A percentile compares a stretch with the other conserved stretches of the same genome.
These are phyloP conservation scores for Paraurostyla sp. DNA, from an alignment of 73 alveolate species.

Conservation along the genomic window DNA sequence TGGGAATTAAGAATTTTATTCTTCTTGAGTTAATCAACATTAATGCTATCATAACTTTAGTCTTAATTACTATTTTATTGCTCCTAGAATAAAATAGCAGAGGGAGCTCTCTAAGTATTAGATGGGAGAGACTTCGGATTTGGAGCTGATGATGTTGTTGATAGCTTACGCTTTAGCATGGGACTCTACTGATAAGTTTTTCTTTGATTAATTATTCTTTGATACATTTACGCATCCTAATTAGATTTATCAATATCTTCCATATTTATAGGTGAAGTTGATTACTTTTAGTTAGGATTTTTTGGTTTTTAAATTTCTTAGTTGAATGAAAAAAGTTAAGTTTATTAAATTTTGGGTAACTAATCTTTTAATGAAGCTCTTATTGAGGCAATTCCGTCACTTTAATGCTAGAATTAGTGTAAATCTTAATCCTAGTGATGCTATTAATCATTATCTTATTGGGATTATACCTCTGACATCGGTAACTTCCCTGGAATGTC, in stretches of 20 bases:
- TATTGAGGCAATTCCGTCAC: too few species aligned
- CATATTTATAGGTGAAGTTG: not conserved
- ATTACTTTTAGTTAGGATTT: not conserved
- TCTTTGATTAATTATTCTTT: not conserved
- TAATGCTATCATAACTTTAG: not conserved
- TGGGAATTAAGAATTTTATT: not conserved
- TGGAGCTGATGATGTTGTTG: not conserved
- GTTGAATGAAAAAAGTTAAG: too few species aligned
- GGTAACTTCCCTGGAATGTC: slow-evolving; percentile 42
- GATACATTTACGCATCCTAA: not conserved
- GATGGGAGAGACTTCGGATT: too few species aligned
- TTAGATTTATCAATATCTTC: not conserved
- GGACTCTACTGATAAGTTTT: slow-evolving; percentile 17
- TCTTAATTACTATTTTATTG: not conserved
- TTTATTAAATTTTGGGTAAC: too few species aligned
- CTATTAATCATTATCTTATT: not conserved
- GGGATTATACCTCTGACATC: not conserved
- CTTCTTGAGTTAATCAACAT: not conserved
- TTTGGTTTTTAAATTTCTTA: not conserved
- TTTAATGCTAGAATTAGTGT: not conserved
- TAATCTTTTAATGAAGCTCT: too few species aligned
- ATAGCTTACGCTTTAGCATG: not conserved
- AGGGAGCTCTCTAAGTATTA: too few species aligned
- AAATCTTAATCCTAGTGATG: not conserved
- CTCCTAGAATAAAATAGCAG: not conserved